Evolutionary conservation across 2,329 filamentous ascomycete species (phyloP), one percentile per base, ranked within the genome.

Genomic region (Colletotrichum agaves): DNA sequence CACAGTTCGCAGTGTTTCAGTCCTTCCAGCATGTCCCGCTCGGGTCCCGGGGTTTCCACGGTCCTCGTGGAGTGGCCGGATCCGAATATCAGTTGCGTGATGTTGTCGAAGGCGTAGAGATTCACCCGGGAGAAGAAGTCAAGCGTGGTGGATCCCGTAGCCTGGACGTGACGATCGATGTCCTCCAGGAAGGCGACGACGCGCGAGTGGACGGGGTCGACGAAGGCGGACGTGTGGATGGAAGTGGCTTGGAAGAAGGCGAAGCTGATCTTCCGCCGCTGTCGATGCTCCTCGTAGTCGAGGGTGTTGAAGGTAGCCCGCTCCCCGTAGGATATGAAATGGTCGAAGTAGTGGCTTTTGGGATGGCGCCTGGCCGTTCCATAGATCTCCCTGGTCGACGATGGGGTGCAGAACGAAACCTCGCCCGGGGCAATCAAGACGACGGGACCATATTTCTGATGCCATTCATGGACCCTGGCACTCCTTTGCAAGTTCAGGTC

Each of bases 331-430:
- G 33, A 39, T 11, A 55, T 21, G 17, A 55, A 55, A n/a, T 41
- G 13, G 33, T 55, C 50, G n/a, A 39, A 55, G 19, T 39, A 55
- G 10, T 17, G 13, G n/a, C 50, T 55, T 10, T 55, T 55, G 33
- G 33, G 50, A 7, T 55, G 33, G 31, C 50, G 33, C 23, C 33
- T 15, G 17, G 50, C n/a, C 13, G 31, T n/a, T 11, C 50, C 33
- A 19, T 39, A 55, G n/a, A 55, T 35, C n/a, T 55, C 50, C 8
- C 50, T n/a, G n/a, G 33, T 55, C 6, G 50, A n/a, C n/a, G 50
- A 21, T 13, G 33, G n/a, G 7, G 12, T 19, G n/a, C n/a, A 55
- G 50, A 55, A 37, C 15, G 33, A 55, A 6, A 55, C 50, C 12
- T 55, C 50, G 33, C 33, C 33, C 8, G 50, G 50, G 33, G 50